Evolutionary conservation across 208 protist species (phyloP).

Genomic region (Strigomonas culicis): DNA sequence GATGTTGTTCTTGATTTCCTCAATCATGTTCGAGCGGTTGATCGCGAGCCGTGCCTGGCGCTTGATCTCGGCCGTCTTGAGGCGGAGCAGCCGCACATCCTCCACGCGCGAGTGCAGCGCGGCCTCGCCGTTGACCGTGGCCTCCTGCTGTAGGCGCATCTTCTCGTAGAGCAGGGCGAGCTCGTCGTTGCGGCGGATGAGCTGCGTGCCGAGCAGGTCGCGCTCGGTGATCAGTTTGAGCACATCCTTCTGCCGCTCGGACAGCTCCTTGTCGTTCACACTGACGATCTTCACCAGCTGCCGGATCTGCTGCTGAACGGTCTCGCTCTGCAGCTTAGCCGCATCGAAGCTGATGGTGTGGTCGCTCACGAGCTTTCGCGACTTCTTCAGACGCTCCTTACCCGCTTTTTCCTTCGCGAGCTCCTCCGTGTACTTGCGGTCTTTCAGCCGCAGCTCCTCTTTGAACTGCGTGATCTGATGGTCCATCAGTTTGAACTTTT

Average conservation of each 20-base stretch:
- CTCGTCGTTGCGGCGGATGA: constrained; percentile 98
- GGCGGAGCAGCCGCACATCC: constrained; percentile 62
- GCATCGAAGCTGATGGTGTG: constrained; percentile 53
- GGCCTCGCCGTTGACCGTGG: constrained; percentile 91
- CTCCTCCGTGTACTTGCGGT: constrained; percentile 70
- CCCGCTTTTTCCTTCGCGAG: constrained; percentile 37
- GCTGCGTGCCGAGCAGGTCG: constrained; percentile 94
- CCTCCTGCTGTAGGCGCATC: constrained; percentile 95
- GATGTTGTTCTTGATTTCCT: constrained; percentile 42
- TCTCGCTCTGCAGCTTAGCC: constrained; percentile 44
- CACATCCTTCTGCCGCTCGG: constrained; percentile 92
- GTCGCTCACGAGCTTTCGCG: constrained; percentile 66
- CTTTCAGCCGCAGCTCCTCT: constrained; percentile 94
- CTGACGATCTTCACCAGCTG: constrained; percentile 95
- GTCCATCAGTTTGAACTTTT: constrained; percentile 97
- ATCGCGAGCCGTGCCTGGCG: constrained; percentile 77
- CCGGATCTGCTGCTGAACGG: constrained; percentile 81
- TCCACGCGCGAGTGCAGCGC: constrained; percentile 91
- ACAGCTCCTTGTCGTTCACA: constrained; percentile 89
- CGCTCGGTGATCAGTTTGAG: constrained; percentile 94
- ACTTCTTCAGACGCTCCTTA: constrained; percentile 72
- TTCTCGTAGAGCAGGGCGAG: constrained; percentile 97
- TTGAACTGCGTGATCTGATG: constrained; percentile 94
- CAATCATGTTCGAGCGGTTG: constrained; percentile 82
- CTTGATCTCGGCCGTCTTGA: constrained; percentile 89